Conservation (phyloP, 2,329 filamentous ascomycete genomes). For the Ustulina deusta region DNA sequence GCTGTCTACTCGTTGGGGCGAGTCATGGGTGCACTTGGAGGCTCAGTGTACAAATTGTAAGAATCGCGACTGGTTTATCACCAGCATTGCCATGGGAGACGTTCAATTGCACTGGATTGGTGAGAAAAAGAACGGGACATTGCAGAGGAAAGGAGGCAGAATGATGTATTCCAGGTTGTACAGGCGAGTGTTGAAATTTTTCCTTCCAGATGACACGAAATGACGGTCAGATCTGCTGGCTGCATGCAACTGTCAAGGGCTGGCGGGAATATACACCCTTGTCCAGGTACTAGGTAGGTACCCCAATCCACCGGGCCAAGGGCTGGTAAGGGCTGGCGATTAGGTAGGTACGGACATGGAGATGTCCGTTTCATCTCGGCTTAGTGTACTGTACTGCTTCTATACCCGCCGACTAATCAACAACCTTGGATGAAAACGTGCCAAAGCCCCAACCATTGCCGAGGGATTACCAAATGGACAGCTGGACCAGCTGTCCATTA, state of each 20-base stretch:
- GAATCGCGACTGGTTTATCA: not conserved
- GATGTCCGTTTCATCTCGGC: constrained; percentile 24
- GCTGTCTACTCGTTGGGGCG: not conserved
- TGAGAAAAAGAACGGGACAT: not conserved
- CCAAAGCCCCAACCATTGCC: not conserved
- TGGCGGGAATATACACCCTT: constrained; percentile 14
- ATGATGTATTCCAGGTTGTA: not conserved
- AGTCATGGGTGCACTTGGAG: not conserved
- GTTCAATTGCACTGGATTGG: not conserved
- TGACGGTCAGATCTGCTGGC: constrained; percentile 35
- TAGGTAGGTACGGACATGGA: constrained; percentile 13
- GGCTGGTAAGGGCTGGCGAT: no score
- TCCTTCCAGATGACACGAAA: constrained; percentile 33
- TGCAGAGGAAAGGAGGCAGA: not conserved
- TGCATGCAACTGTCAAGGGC: not conserved
- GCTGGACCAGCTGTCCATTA: not conserved
- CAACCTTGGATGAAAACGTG: constrained; percentile 5
- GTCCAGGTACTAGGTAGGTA: no score
- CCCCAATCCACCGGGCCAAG: constrained; percentile 5
- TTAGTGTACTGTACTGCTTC: constrained; percentile 12
- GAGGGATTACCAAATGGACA: not conserved
- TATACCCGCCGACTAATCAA: constrained; percentile 2
- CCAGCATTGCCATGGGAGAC: not conserved
- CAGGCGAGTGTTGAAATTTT: constrained; percentile 25
- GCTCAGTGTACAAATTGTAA: not conserved